Evolutionary conservation across 2,329 filamentous ascomycete species (phyloP).

Genomic region (Diaporthe citrichinensis): DNA sequence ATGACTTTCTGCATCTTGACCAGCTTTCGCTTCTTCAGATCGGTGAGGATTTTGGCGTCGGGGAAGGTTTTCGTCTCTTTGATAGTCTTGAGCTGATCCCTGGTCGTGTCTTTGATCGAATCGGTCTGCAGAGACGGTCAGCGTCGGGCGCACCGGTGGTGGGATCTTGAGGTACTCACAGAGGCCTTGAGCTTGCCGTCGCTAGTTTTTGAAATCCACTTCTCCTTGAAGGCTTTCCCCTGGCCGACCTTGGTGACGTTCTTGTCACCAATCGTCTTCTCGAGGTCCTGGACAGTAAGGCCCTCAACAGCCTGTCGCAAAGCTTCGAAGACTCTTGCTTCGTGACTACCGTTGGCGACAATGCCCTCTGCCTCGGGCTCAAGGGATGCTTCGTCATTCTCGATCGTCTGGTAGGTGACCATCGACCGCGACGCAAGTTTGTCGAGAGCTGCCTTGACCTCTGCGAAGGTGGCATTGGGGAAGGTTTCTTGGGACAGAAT

Average conservation of each 20-base stretch:
- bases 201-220: slow-evolving; percentile 77
- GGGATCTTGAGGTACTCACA: slow-evolving; percentile 37
- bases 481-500: slow-evolving; percentile 80
- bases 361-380: slow-evolving; percentile 83
- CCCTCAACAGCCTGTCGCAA: slow-evolving; percentile 79
- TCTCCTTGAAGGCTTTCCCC: slow-evolving; percentile 91
- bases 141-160: not conserved
- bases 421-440: slow-evolving; percentile 87
- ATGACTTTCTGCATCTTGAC: slow-evolving; percentile 87
- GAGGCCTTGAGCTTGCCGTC: slow-evolving; percentile 66
- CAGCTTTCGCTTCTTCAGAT: slow-evolving; percentile 94
- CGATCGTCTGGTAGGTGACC: slow-evolving; percentile 87
- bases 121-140: slow-evolving; percentile 63
- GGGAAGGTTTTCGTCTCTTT: slow-evolving; percentile 76
- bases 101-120: slow-evolving; percentile 84
- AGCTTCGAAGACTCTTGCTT: slow-evolving; percentile 85
- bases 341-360: slow-evolving; percentile 82
- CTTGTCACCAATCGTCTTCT: slow-evolving; percentile 79
- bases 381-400: slow-evolving; percentile 81
- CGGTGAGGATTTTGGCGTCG: slow-evolving; percentile 82
- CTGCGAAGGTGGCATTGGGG: slow-evolving; percentile 74
- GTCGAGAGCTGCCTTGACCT: slow-evolving; percentile 90
- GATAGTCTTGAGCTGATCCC: slow-evolving; percentile 81
- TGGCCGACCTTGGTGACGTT: slow-evolving; percentile 86
- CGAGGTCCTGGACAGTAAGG: slow-evolving; percentile 82